Evolutionary conservation across 306 rosid genomes (phyloP).

Genomic region (Citrullus mucosospermus): DNA sequence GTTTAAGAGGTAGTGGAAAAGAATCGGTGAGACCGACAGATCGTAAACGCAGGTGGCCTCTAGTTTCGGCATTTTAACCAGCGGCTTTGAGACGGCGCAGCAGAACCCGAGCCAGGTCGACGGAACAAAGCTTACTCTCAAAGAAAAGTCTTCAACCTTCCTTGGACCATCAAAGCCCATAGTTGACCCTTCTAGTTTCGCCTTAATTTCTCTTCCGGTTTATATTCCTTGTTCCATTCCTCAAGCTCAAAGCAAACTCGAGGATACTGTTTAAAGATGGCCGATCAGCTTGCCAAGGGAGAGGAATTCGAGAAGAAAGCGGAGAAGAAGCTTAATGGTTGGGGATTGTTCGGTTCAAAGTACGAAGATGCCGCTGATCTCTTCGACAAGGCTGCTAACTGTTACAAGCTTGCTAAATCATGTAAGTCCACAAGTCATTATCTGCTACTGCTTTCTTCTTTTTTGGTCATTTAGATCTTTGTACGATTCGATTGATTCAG

Average conservation of each 20-base stretch:
- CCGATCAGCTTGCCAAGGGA: constrained; percentile 53
- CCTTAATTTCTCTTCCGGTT: not conserved
- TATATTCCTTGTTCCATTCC: not conserved
- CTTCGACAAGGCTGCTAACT: constrained; percentile 84
- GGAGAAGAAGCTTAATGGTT: constrained; percentile 68
- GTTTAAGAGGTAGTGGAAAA: not conserved
- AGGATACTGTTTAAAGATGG: constrained; percentile 23
- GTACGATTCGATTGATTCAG: not conserved
- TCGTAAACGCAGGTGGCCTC: not conserved
- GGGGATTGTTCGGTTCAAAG: constrained; percentile 78
- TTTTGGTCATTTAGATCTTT: not conserved
- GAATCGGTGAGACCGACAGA: not conserved
- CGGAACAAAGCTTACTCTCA: not conserved
- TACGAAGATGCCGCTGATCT: constrained; percentile 90
- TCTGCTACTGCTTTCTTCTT: not conserved
- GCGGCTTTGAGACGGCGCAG: not conserved
- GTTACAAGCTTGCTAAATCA: constrained; percentile 81
- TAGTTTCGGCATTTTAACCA: not conserved
- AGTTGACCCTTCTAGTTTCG: not conserved
- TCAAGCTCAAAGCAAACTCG: not conserved
- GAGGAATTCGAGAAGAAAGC: constrained; percentile 78
- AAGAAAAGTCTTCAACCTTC: not conserved
- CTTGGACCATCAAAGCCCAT: not conserved
- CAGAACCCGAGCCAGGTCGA: not conserved
- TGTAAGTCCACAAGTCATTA: constrained; percentile 22